A percentile compares a stretch with the other conserved stretches of the same genome.
phyloP scores from a whole-genome alignment of 1,284 basidiomycete genomes.

The Trichosporon sp. region DNA sequence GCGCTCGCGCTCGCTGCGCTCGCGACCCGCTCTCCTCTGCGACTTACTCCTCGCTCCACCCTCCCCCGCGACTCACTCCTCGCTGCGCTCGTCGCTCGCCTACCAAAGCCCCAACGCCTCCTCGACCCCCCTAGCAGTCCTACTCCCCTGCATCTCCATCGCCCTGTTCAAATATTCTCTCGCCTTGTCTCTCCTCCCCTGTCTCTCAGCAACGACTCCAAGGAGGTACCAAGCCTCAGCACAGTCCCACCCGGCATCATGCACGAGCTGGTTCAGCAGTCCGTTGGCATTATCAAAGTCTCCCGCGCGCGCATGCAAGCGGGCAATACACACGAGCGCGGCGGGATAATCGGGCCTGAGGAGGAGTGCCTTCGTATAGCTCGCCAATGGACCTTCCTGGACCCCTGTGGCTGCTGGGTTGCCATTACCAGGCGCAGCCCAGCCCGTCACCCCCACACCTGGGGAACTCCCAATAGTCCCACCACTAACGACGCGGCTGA shows the following conservation, averaged over 20 bases:
- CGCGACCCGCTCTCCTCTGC: too few relatives aligned
- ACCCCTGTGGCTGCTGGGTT: not conserved
- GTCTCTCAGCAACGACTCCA: constrained; percentile 67
- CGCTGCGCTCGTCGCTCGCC: not conserved
- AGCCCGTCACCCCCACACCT: too few relatives aligned
- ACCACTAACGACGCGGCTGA: too few relatives aligned
- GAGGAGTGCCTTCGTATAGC: constrained; percentile 77
- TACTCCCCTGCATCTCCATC: constrained; percentile 62
- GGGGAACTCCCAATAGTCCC: too few relatives aligned
- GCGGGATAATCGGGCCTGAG: constrained; percentile 68
- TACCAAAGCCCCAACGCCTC: constrained; percentile 26
- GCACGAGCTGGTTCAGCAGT: constrained; percentile 52
- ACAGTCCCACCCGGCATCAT: constrained; percentile 68
- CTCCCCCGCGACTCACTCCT: too few relatives aligned
- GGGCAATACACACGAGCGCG: constrained; percentile 68
- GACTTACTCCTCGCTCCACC: too few relatives aligned
- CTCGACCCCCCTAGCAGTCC: constrained; percentile 33
- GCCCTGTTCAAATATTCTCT: constrained; percentile 70
- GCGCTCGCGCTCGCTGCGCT: too few relatives aligned
- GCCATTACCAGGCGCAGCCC: not conserved
- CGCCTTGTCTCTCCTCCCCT: constrained; percentile 63
- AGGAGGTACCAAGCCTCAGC: constrained; percentile 90
- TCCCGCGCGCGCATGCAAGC: constrained; percentile 58
- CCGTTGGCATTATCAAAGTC: constrained; percentile 62
- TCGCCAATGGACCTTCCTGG: constrained; percentile 52